Conservation (phyloP, 441 rosid species). For the Pelargonium exstipulatum region DNA sequence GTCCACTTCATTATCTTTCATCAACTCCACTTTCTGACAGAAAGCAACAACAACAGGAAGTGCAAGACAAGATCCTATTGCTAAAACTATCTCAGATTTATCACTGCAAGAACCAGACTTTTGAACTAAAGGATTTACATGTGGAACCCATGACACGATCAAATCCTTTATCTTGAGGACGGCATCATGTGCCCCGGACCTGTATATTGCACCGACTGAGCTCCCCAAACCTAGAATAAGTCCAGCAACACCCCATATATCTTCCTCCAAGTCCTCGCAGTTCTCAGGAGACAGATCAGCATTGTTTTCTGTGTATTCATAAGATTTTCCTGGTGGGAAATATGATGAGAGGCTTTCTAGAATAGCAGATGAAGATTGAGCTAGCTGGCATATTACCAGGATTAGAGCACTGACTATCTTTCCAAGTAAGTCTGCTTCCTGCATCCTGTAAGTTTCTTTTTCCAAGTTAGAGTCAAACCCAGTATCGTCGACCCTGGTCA, state of each 20-base stretch:
- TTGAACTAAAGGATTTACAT: slow-evolving; percentile 33
- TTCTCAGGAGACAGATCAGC: slow-evolving; percentile 40
- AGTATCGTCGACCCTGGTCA: slow-evolving; percentile 44
- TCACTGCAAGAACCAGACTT: slow-evolving; percentile 33
- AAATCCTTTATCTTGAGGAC: slow-evolving; percentile 61
- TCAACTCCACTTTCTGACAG: slow-evolving; percentile 74
- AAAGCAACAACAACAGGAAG: slow-evolving; percentile 67
- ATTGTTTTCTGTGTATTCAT: slow-evolving; percentile 26
- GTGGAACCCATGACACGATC: slow-evolving; percentile 73
- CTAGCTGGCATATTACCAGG: slow-evolving; percentile 40
- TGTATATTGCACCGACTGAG: slow-evolving; percentile 62
- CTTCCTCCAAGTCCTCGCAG: slow-evolving; percentile 63
- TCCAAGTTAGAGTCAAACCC: slow-evolving; percentile 35
- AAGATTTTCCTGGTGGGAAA: slow-evolving; percentile 37
- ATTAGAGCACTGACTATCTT: slow-evolving; percentile 51
- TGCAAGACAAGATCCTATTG: slow-evolving; percentile 78
- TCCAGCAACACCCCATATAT: slow-evolving; percentile 90
- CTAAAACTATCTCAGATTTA: slow-evolving; percentile 43
- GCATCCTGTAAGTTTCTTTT: slow-evolving; percentile 45
- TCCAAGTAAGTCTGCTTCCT: slow-evolving; percentile 59
- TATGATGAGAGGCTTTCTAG: slow-evolving; percentile 43
- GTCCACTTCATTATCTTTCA: slow-evolving; percentile 54
- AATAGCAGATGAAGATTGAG: slow-evolving; percentile 40
- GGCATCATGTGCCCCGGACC: slow-evolving; percentile 65
- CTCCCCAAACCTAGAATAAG: slow-evolving; percentile 81